Base-by-base conservation (phyloP, 352 stramenopile genomes). In the Globisporangium nunn region DNA sequence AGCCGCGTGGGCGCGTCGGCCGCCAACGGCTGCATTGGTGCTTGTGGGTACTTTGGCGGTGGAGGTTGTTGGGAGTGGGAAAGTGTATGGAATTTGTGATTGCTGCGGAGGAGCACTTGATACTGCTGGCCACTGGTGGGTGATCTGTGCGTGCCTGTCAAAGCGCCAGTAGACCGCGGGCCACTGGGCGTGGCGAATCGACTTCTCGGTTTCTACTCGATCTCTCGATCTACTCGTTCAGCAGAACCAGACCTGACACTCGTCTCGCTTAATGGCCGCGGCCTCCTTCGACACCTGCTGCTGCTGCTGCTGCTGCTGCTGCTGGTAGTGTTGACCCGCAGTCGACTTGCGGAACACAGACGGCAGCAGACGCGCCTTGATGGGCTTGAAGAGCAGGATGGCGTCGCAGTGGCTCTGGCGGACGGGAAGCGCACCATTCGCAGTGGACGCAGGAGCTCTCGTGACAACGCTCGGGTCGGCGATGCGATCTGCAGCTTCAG, bases 361-460 rank as follows among this genome's bases (percentile, higher is more conserved):
- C 15, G 15, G 41, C 41, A 47, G 41, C 41, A 47, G 41, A 4
- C 47, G 29, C 11, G 47, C 2, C 47, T 52, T 52, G 47, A 52
- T 37, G 47, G 47, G 47, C 14, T 52, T 52, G 28, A 52, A 52
- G 47, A 40, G 47, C 47, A 52, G 29, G 14, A 52, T 40, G 23
- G 6, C 31, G 29, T 52, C 47, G 47, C 28, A 52, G 2, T 40
- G 35, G n/a, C n/a, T n/a, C 35, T 40, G 35, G 31, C 31, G 31
- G 31, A 35, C 31, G 31, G 31, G 31, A 35, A 35, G 31, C n/a
- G n/a, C n/a, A n/a, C n/a, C n/a, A n/a, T n/a, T n/a, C n/a, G n/a
- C n/a, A n/a, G n/a, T n/a, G n/a, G n/a, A n/a, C n/a, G n/a, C n/a
- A n/a, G n/a, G n/a, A n/a, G n/a, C n/a, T n/a, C n/a, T n/a, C n/a